Percentiles rank a stretch among this genome's conserved stretches.
Conservation (phyloP, 164 flowering plant genomes). For the Brasenia schreberi region DNA sequence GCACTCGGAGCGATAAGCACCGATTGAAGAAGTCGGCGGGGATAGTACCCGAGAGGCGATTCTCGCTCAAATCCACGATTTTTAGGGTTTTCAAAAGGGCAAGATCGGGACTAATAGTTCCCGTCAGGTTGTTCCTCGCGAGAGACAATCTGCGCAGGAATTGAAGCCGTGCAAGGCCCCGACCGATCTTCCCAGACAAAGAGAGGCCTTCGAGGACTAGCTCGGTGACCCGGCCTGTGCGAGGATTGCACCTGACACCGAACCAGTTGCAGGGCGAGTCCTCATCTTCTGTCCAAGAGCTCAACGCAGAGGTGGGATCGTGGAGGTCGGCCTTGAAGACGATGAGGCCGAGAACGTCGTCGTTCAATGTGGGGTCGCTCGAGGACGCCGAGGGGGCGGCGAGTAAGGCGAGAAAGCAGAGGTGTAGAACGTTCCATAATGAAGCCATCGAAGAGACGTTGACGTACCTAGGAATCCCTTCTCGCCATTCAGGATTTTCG, state of each 20-base stretch:
- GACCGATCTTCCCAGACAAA: constrained; percentile 61
- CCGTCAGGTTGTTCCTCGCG: constrained; percentile 60
- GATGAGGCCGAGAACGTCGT: constrained; percentile 77
- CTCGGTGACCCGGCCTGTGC: constrained; percentile 63
- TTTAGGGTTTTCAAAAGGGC: constrained; percentile 33
- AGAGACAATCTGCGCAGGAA: constrained; percentile 55
- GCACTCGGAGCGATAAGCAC: constrained; percentile 47
- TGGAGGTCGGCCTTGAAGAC: constrained; percentile 74
- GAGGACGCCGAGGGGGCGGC: constrained; percentile 16
- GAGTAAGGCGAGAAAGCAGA: constrained; percentile 4
- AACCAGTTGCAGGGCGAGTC: constrained; percentile 64
- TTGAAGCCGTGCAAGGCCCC: constrained; percentile 54
- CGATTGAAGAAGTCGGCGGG: constrained; percentile 64
- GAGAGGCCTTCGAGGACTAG: constrained; percentile 64
- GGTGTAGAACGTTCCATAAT: neutral
- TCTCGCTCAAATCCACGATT: constrained; percentile 53
- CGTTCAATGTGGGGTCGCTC: constrained; percentile 49
- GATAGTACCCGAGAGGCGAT: constrained; percentile 54
- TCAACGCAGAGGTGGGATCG: constrained; percentile 52
- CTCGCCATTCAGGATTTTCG: neutral
- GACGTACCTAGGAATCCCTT: neutral
- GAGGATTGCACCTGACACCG: constrained; percentile 63
- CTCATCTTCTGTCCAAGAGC: constrained; percentile 80
- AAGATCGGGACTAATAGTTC: constrained; percentile 43
- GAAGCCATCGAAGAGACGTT: neutral